These are phyloP conservation scores for Nemania abortiva DNA, from an alignment of 2,329 filamentous ascomycete species.

Conservation along the genomic window DNA sequence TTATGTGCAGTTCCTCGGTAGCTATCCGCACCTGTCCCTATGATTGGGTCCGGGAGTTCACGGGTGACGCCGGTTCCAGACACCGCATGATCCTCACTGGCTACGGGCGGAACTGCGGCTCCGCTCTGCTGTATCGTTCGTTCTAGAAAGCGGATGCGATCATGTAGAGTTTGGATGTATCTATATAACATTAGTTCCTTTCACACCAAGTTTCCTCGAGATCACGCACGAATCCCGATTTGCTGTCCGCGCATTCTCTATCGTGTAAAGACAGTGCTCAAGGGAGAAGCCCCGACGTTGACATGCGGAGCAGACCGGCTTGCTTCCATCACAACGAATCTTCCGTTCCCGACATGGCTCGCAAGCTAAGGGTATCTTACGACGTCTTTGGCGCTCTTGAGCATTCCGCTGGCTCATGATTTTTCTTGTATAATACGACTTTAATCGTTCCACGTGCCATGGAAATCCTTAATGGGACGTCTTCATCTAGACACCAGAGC, in stretches of 20 bases:
- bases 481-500: background rate
- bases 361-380: background rate
- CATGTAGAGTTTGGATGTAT: background rate
- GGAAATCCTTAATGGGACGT: background rate
- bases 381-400: background rate
- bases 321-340: background rate
- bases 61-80: background rate
- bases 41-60: background rate
- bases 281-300: background rate
- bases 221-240: background rate
- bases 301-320: background rate
- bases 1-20: background rate
- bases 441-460: background rate
- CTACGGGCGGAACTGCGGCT: background rate
- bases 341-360: background rate
- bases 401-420: background rate
- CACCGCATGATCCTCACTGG: background rate
- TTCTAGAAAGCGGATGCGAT: background rate
- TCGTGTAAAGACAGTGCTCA: background rate
- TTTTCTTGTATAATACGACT: background rate
- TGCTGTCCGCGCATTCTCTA: background rate
- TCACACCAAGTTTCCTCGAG: background rate
- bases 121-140: background rate
- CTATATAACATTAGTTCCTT: background rate
- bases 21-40: background rate